A percentile compares a stretch with the other conserved stretches of the same genome.
These are phyloP conservation scores for Medicago lupulina DNA, from an alignment of 306 rosid genomes.

Conservation along the genomic window DNA sequence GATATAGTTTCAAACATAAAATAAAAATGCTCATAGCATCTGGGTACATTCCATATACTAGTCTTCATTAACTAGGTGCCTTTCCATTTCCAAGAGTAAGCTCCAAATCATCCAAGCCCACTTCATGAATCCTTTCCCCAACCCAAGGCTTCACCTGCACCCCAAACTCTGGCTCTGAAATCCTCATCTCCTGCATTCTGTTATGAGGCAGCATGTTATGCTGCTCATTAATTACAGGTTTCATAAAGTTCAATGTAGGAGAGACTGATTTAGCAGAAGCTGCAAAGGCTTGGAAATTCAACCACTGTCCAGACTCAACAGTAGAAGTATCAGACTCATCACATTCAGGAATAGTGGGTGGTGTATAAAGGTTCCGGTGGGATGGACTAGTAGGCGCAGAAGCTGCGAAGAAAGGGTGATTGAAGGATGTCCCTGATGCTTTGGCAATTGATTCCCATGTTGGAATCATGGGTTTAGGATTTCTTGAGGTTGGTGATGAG, in stretches of 20 bases:
- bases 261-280: constrained; percentile 59
- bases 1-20: constrained; percentile 41
- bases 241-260: constrained; percentile 73
- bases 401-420: constrained; percentile 82
- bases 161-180: constrained; percentile 60
- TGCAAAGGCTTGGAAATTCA: constrained; percentile 61
- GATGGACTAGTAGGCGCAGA: constrained; percentile 96
- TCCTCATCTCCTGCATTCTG: constrained; percentile 57
- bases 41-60: background rate
- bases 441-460: constrained; percentile 84
- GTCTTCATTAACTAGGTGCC: constrained; percentile 41
- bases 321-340: constrained; percentile 94
- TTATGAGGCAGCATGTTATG: constrained; percentile 51
- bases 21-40: constrained; percentile 2
- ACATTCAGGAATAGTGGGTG: constrained; percentile 81
- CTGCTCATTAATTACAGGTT: constrained; percentile 42
- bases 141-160: constrained; percentile 88
- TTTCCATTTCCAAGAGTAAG: constrained; percentile 89
- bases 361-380: constrained; percentile 72
- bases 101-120: constrained; percentile 88
- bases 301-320: constrained; percentile 81
- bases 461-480: constrained; percentile 70
- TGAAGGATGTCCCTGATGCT: constrained; percentile 63
- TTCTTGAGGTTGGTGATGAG: constrained; percentile 84
- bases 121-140: constrained; percentile 93